These are phyloP conservation scores for Euphrasia arctica DNA, from an alignment of 305 asterid species.

Conservation along the genomic window DNA sequence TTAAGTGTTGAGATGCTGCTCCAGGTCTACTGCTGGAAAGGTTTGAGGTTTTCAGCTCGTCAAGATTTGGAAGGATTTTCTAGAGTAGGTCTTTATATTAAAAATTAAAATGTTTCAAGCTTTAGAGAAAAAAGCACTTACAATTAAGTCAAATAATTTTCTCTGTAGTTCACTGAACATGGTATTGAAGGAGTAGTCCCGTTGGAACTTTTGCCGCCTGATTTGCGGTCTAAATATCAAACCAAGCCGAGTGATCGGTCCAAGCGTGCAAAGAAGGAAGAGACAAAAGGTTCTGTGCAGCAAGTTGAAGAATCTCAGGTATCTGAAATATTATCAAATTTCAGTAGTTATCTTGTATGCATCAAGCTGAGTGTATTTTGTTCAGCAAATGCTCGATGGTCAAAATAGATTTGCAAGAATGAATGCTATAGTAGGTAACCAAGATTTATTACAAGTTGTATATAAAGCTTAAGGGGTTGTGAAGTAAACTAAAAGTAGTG, in stretches of 20 bases:
- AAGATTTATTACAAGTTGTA: not conserved
- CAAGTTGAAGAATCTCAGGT: slow-evolving; percentile 87
- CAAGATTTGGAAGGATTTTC: slow-evolving; percentile 98
- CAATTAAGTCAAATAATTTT: not conserved
- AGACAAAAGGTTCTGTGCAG: slow-evolving; percentile 50
- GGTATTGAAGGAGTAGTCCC: slow-evolving; percentile 99
- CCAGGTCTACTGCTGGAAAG: slow-evolving; percentile 99
- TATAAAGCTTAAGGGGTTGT: not conserved
- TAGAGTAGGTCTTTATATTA: slow-evolving; percentile 45
- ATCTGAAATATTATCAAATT: slow-evolving; percentile 4
- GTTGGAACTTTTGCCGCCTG: slow-evolving; percentile 71
- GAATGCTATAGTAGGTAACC: not conserved
- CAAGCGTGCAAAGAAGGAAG: slow-evolving; percentile 91
- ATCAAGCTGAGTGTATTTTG: not conserved
- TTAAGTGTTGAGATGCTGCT: slow-evolving; percentile 29
- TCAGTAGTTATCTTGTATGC: not conserved
- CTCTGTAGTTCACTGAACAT: slow-evolving; percentile 84
- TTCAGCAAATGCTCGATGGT: not conserved
- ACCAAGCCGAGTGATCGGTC: slow-evolving; percentile 68
- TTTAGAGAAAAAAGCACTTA: slow-evolving; percentile 14
- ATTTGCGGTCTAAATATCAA: slow-evolving; percentile 74
- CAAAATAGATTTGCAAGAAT: slow-evolving; percentile 1
- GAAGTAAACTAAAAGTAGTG: too few species aligned
- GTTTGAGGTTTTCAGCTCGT: slow-evolving; percentile 92
- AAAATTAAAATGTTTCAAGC: slow-evolving; percentile 3